Conservation (phyloP, 306 rosid species). For the Fragaria nilgerrensis region DNA sequence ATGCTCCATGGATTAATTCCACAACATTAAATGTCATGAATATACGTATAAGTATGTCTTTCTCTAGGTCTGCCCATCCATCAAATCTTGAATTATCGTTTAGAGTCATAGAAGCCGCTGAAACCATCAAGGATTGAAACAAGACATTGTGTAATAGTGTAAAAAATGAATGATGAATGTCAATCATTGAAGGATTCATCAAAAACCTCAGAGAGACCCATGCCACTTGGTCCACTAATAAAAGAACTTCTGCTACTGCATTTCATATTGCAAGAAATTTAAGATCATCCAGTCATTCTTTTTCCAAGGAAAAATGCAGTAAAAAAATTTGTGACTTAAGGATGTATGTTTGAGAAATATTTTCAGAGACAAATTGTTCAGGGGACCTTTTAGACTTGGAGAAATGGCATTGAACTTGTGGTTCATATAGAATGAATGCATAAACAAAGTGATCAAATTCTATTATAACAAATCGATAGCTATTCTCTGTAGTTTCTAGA, state of each 20-base stretch:
- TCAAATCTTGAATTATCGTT: not conserved
- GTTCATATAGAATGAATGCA: not conserved
- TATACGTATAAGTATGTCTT: slow-evolving; percentile 15
- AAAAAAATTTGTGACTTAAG: no score
- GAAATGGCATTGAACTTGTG: not conserved
- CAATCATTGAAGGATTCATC: not conserved
- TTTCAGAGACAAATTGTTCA: not conserved
- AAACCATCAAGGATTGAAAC: not conserved
- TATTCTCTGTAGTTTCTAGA: not conserved
- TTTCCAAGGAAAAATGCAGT: no score
- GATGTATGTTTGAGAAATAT: not conserved
- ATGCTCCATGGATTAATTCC: slow-evolving; percentile 20
- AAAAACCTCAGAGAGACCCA: not conserved
- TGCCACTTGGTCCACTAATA: not conserved
- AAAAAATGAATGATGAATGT: not conserved
- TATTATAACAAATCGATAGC: no score
- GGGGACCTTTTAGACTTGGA: not conserved
- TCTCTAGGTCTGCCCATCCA: not conserved
- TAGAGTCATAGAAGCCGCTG: not conserved
- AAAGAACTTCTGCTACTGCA: not conserved
- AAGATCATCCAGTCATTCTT: not conserved
- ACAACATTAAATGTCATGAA: slow-evolving; percentile 21
- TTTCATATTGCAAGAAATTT: not conserved
- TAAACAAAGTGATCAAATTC: not conserved
- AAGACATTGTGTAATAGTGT: not conserved